Percentiles rank a stretch among this genome's conserved stretches.
phyloP scores from a whole-genome alignment of 768 basidiomycete genomes.

The Trametes sanguinea region DNA sequence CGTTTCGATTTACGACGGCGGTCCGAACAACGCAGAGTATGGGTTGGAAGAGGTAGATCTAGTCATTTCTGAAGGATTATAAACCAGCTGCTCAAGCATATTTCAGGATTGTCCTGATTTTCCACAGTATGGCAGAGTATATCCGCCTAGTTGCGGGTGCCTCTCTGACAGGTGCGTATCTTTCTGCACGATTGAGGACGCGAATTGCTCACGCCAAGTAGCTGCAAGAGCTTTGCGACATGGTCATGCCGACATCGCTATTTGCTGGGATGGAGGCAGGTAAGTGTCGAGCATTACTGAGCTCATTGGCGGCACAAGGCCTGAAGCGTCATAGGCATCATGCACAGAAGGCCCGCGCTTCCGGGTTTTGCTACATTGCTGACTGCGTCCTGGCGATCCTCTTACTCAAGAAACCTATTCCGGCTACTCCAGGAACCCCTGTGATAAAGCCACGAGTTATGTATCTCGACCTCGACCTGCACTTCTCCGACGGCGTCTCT shows the following conservation, averaged over 20 bases:
- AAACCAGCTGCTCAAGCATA: slow-evolving; percentile 29
- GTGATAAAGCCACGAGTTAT: slow-evolving; percentile 61
- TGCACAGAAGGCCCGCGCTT: slow-evolving; percentile 72
- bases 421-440: not conserved
- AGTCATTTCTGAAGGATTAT: not conserved
- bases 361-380: slow-evolving; percentile 94
- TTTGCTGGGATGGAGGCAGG: slow-evolving; percentile 94
- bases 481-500: slow-evolving; percentile 88
- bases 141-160: slow-evolving; percentile 75
- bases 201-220: not conserved
- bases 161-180: slow-evolving; percentile 50
- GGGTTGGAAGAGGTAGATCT: slow-evolving; percentile 60
- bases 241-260: slow-evolving; percentile 56
- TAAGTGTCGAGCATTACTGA: slow-evolving; percentile 25
- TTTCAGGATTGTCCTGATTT: slow-evolving; percentile 80
- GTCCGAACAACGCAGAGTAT: slow-evolving; percentile 39
- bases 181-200: too few species aligned
- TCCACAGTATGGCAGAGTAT: slow-evolving; percentile 63
- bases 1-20: not conserved
- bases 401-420: slow-evolving; percentile 50
- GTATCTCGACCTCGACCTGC: slow-evolving; percentile 92
- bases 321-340: slow-evolving; percentile 61
- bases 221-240: slow-evolving; percentile 64
- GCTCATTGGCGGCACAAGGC: too few species aligned
- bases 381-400: slow-evolving; percentile 86